Conservation (phyloP, 1,284 basidiomycete genomes). For the Cryptococcus hybrid region DNA sequence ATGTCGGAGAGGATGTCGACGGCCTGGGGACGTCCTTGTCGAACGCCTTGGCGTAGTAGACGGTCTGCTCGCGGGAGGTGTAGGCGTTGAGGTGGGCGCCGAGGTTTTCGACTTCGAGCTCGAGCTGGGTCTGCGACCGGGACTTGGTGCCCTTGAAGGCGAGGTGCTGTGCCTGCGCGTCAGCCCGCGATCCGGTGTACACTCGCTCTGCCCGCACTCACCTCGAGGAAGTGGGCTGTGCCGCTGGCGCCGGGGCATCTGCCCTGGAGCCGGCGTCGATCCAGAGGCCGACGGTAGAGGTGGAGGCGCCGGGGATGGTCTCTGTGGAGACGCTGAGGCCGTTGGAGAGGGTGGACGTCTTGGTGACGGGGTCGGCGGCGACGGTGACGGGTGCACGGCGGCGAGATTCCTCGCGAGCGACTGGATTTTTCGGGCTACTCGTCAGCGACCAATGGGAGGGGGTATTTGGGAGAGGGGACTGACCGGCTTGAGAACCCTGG, state of each 20-base stretch:
- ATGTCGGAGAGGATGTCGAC: constrained; percentile 99
- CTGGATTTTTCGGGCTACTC: constrained; percentile 21
- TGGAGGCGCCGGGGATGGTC: constrained; percentile 89
- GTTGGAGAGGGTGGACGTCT: constrained; percentile 84
- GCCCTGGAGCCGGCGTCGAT: constrained; percentile 97
- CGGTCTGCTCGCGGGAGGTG: constrained; percentile 98
- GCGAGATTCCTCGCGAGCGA: constrained; percentile 42
- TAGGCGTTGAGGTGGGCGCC: constrained; percentile 98
- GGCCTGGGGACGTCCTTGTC: constrained; percentile 85
- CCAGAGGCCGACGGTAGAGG: constrained; percentile 96
- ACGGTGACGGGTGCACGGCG: constrained; percentile 55
- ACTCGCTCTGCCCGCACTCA: no score
- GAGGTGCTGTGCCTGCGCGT: no score
- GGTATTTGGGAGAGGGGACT: constrained; percentile 8
- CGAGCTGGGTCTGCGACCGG: constrained; percentile 86
- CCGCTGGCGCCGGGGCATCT: constrained; percentile 90
- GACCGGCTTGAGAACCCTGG: constrained; percentile 17
- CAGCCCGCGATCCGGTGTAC: no score
- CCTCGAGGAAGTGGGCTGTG: constrained; percentile 95
- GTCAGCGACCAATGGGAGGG: constrained; percentile 10
- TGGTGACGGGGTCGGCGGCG: constrained; percentile 71
- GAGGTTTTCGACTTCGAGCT: constrained; percentile 97
- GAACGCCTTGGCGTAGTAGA: constrained; percentile 99
- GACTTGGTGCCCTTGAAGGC: constrained; percentile 79
- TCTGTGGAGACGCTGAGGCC: constrained; percentile 92